phyloP scores from a whole-genome alignment of 345 rosid genomes.

The Eucalyptus globulus region DNA sequence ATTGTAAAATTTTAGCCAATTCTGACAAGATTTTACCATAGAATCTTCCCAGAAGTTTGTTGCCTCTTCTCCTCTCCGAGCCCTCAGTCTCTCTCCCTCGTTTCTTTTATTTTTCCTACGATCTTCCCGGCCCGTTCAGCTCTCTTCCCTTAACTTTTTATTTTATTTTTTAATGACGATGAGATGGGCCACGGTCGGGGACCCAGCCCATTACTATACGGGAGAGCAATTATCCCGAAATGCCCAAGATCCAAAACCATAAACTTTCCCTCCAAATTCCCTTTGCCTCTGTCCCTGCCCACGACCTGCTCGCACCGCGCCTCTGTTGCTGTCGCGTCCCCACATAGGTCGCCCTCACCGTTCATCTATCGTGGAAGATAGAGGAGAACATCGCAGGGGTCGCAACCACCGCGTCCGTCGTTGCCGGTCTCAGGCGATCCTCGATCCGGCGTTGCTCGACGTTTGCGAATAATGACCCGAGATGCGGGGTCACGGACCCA shows the following conservation, averaged over 20 bases:
- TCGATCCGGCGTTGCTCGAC: neutral
- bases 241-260: neutral
- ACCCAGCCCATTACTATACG: neutral
- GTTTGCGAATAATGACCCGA: neutral
- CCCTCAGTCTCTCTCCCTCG: neutral
- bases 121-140: neutral
- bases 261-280: neutral
- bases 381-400: neutral
- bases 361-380: neutral
- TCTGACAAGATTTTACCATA: neutral
- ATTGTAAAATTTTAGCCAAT: neutral
- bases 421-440: neutral
- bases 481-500: neutral
- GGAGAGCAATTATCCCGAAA: neutral
- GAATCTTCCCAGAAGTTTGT: neutral
- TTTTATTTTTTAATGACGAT: neutral
- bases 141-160: neutral
- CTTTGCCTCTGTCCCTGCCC: neutral
- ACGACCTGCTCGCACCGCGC: neutral
- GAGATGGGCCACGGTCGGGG: neutral
- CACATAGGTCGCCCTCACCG: neutral
- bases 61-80: neutral
- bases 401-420: too few relatives aligned
- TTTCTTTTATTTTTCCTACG: neutral
- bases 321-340: neutral